These are phyloP conservation scores for Bipolaris zeicola DNA, from an alignment of 2,329 filamentous ascomycete genomes.

Conservation along the genomic window DNA sequence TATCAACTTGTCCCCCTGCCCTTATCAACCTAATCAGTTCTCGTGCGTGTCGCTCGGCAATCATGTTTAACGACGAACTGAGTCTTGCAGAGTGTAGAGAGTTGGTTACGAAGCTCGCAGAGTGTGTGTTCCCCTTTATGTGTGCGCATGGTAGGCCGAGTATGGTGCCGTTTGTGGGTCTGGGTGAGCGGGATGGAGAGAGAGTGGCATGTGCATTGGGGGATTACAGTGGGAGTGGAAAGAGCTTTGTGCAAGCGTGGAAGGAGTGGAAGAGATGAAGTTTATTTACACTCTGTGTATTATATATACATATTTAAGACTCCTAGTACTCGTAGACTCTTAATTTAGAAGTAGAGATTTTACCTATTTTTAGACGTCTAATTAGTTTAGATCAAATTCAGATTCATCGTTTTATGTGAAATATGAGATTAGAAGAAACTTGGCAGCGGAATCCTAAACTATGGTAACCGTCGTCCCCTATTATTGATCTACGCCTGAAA, in stretches of 20 bases:
- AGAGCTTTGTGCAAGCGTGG: conserved; percentile 6
- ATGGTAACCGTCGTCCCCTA: too few relatives aligned
- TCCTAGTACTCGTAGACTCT: neutral
- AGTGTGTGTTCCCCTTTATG: conserved; percentile 76
- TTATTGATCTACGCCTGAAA: too few relatives aligned
- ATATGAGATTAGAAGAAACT: too few relatives aligned
- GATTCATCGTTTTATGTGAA: too few relatives aligned
- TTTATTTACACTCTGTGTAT: neutral
- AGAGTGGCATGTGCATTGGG: neutral
- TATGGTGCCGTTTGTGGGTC: conserved; percentile 54
- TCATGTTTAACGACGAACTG: conserved; percentile 84
- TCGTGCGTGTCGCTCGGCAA: conserved; percentile 75
- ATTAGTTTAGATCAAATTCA: too few relatives aligned
- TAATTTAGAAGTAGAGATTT: too few relatives aligned
- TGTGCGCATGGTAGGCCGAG: conserved; percentile 75
- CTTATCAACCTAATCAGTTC: conserved; percentile 79
- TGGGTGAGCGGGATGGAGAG: conserved; percentile 15
- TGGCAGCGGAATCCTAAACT: too few relatives aligned
- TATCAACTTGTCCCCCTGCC: conserved; percentile 73
- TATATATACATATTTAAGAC: too few relatives aligned
- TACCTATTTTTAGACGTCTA: too few relatives aligned
- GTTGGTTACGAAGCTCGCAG: conserved; percentile 63
- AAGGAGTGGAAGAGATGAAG: neutral
- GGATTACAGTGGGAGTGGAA: neutral
- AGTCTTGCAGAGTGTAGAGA: conserved; percentile 61